phyloP scores from a whole-genome alignment of 768 basidiomycete genomes.

The Agrocybe pediades region DNA sequence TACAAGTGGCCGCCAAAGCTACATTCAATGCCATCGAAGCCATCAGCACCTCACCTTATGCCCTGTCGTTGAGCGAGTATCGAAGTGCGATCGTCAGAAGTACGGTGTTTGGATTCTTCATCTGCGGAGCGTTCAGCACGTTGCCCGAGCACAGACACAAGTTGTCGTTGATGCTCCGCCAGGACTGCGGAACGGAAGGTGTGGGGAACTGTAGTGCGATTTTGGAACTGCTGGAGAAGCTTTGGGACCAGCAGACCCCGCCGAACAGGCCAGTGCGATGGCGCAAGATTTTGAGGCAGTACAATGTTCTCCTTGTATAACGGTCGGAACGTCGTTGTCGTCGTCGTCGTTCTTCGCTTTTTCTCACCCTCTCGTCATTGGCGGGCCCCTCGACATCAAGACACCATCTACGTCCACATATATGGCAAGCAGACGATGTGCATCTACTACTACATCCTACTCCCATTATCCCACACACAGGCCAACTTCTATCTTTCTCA shows the following conservation, averaged over 20 bases:
- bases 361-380: conserved; percentile 1
- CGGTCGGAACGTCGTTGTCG: background rate
- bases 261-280: conserved; percentile 52
- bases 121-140: conserved; percentile 72
- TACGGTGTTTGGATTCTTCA: conserved; percentile 78
- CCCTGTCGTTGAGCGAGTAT: background rate
- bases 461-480: too few species aligned
- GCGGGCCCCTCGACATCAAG: background rate
- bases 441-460: too few species aligned
- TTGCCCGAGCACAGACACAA: conserved; percentile 39
- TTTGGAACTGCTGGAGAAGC: conserved; percentile 47
- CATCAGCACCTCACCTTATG: conserved; percentile 1
- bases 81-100: conserved; percentile 64
- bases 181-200: conserved; percentile 47
- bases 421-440: background rate
- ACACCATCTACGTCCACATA: background rate
- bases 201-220: conserved; percentile 71
- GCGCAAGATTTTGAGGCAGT: conserved; percentile 54
- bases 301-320: conserved; percentile 51
- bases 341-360: conserved; percentile 4
- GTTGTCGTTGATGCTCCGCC: conserved; percentile 47
- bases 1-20: conserved; percentile 45
- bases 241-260: conserved; percentile 53
- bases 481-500: background rate
- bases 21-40: conserved; percentile 20